Base-by-base conservation (phyloP, 495 filamentous ascomycete genomes). In the Monascus purpureus region DNA sequence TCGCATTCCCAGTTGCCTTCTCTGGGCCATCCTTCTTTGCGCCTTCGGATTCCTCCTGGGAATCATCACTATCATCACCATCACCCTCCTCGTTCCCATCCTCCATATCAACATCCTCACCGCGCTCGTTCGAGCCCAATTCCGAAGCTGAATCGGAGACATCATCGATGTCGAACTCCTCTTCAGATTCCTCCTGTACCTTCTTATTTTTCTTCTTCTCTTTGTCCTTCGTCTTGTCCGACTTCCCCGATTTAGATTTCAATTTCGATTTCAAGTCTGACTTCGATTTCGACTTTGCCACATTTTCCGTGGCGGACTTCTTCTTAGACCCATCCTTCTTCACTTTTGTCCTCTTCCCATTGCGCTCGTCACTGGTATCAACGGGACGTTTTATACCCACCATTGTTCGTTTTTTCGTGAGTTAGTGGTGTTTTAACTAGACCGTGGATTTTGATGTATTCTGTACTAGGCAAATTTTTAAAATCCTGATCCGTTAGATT, bases 341-440 rank as follows among this genome's bases (percentile, higher is more conserved):
- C 27, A 49, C 57, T 47, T 63, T 65, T 38, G 48, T 57, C 25
- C 61, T 53, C 47, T 65, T 65, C 39, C 61, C 61, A 52, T 61
- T 57, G 50, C 59, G 55, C 34, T 62, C 59, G 26, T 63, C 59
- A 18, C 47, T 47, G 35, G 45, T 31, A 26, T 63, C 61, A 33
- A 63, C 59, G 6, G 42, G 42, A 34, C 61, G 59, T 42, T 65
- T 65, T 5, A 61, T 40, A 42, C 61, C 61, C 37, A 55, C 52
- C 61, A 65, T 28, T 29, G 13, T 29, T 32, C 38, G 12, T 25
- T 36, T 25, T n/a, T n/a, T n/a, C n/a, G n/a, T n/a, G n/a, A n/a
- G n/a, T n/a, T n/a, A n/a, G n/a, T n/a, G n/a, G n/a, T n/a, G n/a
- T n/a, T n/a, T n/a, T n/a, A n/a, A n/a, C n/a, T n/a, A n/a, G n/a